Base-by-base conservation (phyloP, 1,139 yeast species). In the Sugiyamaella novakii region DNA sequence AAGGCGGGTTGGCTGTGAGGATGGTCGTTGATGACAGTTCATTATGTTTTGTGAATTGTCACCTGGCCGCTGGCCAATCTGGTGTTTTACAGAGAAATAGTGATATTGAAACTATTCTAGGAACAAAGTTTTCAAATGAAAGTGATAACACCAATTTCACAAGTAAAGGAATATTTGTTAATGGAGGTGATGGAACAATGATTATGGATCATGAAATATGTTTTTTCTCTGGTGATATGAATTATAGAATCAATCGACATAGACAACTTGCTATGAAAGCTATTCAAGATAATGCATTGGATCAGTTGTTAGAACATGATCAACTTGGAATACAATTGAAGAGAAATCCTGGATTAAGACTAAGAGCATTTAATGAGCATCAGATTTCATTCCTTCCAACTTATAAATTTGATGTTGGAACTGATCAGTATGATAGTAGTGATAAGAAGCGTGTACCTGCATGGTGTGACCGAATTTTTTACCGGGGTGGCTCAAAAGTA, bases 391-490 rank as follows among this genome's bases (percentile, higher is more conserved):
- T 92, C 61, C 75, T 81, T 4, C 98, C 98, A 4, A 92, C 98
- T 1, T 92, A 92, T 70, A 92, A 92, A 66, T 92, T 82, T 66
- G 97, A 92, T 65, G 82, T 85, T 52, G 95, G 95, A 2, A 80
- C 89, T 1, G 77, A 78, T 54, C 67, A 62, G 11, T 92, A 92
- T 58, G 97, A 89, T 62, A 76, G 91, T 2, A 84, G 95, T 39
- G 98, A 91, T 62, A 92, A 92, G 67, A 92, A 85, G 59, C 78
- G 98, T 58, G 81, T 88, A 0, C 98, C 98, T 0, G 92, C 98
- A 0, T 92, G 98, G 98, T 91, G 98, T 6, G 98, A 92, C 66
- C 75, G 97, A 64, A 81, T 88, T 38, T 75, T 89, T 47, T 86
- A 76, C 62, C 74, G 78, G 38, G 83, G 86, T 31, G 70, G 71